phyloP scores from a whole-genome alignment of 169 alveolate genomes.

The Cryptosporidium felis region DNA sequence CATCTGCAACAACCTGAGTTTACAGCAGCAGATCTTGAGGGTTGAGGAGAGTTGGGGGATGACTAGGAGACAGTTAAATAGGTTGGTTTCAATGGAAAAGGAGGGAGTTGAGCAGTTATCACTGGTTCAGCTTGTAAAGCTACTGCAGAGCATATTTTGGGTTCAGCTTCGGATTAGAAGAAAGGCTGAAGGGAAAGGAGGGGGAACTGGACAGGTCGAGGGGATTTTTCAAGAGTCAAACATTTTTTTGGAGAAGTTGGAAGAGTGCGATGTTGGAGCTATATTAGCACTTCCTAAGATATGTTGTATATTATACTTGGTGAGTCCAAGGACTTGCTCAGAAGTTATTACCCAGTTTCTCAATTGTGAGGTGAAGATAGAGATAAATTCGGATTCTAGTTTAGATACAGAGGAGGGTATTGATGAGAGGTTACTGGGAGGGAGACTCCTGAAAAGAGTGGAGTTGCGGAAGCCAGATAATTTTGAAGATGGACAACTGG shows the following conservation, averaged over 20 bases:
- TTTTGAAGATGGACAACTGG: neutral
- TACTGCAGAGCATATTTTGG: constrained; percentile 3
- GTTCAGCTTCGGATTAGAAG: constrained; percentile 15
- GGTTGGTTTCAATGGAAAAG: neutral
- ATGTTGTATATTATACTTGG: constrained; percentile 33
- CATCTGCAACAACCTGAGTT: constrained; percentile 22
- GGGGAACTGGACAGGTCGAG: neutral
- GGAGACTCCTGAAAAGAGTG: neutral
- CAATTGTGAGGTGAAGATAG: neutral
- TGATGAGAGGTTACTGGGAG: neutral
- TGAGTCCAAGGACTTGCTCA: constrained; percentile 18
- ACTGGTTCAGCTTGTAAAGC: constrained; percentile 27
- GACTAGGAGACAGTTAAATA: constrained; percentile 2
- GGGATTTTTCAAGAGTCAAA: neutral
- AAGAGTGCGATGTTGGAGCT: constrained; percentile 43
- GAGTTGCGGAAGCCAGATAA: neutral
- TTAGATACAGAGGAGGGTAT: neutral
- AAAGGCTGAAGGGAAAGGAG: neutral
- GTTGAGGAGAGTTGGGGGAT: constrained; percentile 64
- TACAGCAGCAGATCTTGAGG: constrained; percentile 30
- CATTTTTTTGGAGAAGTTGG: constrained; percentile 36
- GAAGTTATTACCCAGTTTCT: constrained; percentile 31
- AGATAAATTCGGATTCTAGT: neutral
- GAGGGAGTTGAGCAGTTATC: constrained; percentile 29
- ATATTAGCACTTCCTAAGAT: constrained; percentile 57